Base-by-base conservation (phyloP, 2,329 filamentous ascomycete species). In the Neofusicoccum ribis region DNA sequence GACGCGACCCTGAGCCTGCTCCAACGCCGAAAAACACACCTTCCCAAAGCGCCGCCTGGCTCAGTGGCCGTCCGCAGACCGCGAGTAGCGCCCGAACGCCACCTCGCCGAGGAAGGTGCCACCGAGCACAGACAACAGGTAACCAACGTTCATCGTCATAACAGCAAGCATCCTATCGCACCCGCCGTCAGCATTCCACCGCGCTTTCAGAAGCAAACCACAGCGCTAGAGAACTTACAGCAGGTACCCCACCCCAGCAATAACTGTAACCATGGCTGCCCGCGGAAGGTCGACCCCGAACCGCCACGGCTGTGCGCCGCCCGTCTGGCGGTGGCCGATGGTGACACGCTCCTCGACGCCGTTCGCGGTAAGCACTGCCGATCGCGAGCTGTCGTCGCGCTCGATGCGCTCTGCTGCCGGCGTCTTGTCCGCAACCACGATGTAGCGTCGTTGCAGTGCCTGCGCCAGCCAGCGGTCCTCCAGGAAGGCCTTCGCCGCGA, bases 111-210 rank as follows among this genome's bases (percentile, higher is more conserved):
- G 74, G 73, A 98, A 97, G 1, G 90, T 86, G 14, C 90, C 90
- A 4, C 83, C 89, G 11, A 96, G 83, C n/a, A 93, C 85, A 0
- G 91, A 93, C 63, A 92, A 78, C 76, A 94, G 94, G 75, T 95
- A 95, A 12, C 91, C 92, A 15, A 94, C 85, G 71, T 95, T 95
- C 81, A 92, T 87, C 1, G 91, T 93, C 92, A 95, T 97, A 74
- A 96, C 90, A 14, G 91, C 91, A 79, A 97, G 81, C 93, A 97
- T 97, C 66, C 93, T 97, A 17, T 31, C 8, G 12, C n/a, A 41
- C 23, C 1, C 15, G 14, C 3, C 2, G 58, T 49, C 7, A 60
- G 52, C 49, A 44, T 23, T 41, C 44, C 39, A 15, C 17, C 43
- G 50, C 34, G 20, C 3, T 8, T 5, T 34, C 12, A 50, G 15